Base-by-base conservation (phyloP, 345 rosid genomes). In the Raphanus sativus region DNA sequence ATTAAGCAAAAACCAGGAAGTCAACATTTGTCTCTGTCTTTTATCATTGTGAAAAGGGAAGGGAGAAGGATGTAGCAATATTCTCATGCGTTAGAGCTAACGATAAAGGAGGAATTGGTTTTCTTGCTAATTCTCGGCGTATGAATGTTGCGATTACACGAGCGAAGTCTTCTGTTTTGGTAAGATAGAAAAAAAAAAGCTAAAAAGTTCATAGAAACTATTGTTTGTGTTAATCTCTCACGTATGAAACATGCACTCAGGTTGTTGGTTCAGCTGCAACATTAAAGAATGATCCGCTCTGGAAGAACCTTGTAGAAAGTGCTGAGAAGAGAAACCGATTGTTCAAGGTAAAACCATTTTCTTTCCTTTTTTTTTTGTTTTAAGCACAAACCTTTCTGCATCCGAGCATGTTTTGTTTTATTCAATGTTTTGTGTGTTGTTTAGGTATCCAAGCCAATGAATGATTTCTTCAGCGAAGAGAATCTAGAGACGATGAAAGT, bases 131-230 rank as follows among this genome's bases (percentile, higher is more conserved):
- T 79, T 87, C 83, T 76, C 84, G 96, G 71, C 87, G 98, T 67
- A 95, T 95, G 99, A 95, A 95, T 71, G 99, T 95, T 0, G 99
- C 93, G 52, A 95, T 95, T 56, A 91, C 99, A 36, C 85, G 97
- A 50, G 97, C 99, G 3, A 95, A 92, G 84, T 91, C 98, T 55
- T 86, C 96, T 69, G 90, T 95, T 21, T 86, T 95, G 92, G 99
- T 95, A 84, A 72, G 85, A 24, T 60, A 25, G 28, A 1, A 64
- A 5, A 70, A 42, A 0, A 64, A 5, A 70, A 42, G 30, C 11
- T 8, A 36, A 21, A 55, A 17, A 8, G 10, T 29, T 34, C 12
- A 36, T 12, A 48, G 29, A 73, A 33, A 11, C n/a, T 10, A 42
- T 8, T 62, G 67, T 54, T 2, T 68, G 40, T 24, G 10, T 55